phyloP scores from a whole-genome alignment of 306 rosid species.

The Cicer bijugum region DNA sequence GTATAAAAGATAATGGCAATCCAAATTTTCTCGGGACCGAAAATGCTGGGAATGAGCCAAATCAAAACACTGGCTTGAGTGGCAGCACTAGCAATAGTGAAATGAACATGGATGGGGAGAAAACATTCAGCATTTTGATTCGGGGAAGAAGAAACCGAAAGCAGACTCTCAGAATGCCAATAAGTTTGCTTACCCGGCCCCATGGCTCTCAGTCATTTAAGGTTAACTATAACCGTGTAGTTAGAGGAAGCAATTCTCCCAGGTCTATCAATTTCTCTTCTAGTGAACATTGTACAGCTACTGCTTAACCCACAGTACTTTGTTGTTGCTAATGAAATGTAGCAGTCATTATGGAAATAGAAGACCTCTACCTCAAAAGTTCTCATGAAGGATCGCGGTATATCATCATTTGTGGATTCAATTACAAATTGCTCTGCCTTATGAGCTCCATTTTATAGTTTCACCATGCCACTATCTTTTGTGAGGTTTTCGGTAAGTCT shows the following conservation, averaged over 20 bases:
- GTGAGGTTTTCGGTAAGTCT: slow-evolving; percentile 54
- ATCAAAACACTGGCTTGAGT: slow-evolving; percentile 43
- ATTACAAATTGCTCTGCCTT: slow-evolving; percentile 41
- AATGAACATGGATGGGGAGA: slow-evolving; percentile 69
- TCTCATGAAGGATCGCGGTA: slow-evolving; percentile 38
- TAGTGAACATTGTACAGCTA: slow-evolving; percentile 71
- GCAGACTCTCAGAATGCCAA: slow-evolving; percentile 93
- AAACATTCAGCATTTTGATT: slow-evolving; percentile 85
- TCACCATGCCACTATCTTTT: slow-evolving; percentile 30
- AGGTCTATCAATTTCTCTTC: slow-evolving; percentile 66
- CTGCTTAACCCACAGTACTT: slow-evolving; percentile 58
- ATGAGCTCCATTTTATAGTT: slow-evolving; percentile 42
- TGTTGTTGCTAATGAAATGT: slow-evolving; percentile 43
- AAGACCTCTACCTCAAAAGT: slow-evolving; percentile 38
- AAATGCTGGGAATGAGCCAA: slow-evolving; percentile 49
- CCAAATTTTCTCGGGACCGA: slow-evolving; percentile 51
- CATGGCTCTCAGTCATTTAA: slow-evolving; percentile 95
- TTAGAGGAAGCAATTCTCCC: slow-evolving; percentile 78
- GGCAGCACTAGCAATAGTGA: slow-evolving; percentile 51
- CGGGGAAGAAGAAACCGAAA: slow-evolving; percentile 94
- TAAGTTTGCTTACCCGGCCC: slow-evolving; percentile 89
- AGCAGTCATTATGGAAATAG: slow-evolving; percentile 43
- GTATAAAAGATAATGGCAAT: slow-evolving; percentile 60
- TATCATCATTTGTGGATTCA: slow-evolving; percentile 45
- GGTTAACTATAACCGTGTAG: slow-evolving; percentile 76